A percentile compares a stretch with the other conserved stretches of the same genome.
Conservation (phyloP, 1,139 yeast species). For the Candida smagusa region DNA sequence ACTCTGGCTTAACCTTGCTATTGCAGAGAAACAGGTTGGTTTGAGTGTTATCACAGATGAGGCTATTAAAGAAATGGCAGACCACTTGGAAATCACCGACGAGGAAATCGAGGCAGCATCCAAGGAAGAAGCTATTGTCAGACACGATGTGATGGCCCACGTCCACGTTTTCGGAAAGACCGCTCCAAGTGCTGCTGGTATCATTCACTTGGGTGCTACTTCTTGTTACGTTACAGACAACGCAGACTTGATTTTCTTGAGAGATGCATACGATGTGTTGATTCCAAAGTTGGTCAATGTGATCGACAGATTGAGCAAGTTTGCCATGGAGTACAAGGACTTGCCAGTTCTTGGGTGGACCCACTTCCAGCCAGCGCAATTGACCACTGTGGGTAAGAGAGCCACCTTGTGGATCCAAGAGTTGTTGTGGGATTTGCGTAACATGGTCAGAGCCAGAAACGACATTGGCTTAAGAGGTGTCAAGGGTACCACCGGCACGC, state of each 20-base stretch:
- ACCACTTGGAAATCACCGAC: constrained; percentile 79
- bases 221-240: constrained; percentile 97
- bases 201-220: constrained; percentile 97
- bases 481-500: constrained; percentile 99
- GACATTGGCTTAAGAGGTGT: constrained; percentile 97
- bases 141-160: constrained; percentile 99
- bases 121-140: constrained; percentile 92
- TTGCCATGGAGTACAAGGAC: constrained; percentile 90
- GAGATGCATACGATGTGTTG: constrained; percentile 91
- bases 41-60: constrained; percentile 80
- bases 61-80: constrained; percentile 82
- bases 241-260: constrained; percentile 92
- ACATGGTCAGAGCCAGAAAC: constrained; percentile 92
- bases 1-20: constrained; percentile 92
- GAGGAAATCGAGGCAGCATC: constrained; percentile 88
- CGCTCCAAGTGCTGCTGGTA: constrained; percentile 96
- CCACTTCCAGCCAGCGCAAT: constrained; percentile 99
- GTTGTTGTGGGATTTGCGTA: constrained; percentile 95
- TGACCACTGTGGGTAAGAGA: constrained; percentile 97
- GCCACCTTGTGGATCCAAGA: constrained; percentile 98
- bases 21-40: constrained; percentile 92
- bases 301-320: constrained; percentile 81
- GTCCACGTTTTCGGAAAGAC: constrained; percentile 92
- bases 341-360: constrained; percentile 99
- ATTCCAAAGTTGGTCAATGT: constrained; percentile 96